phyloP scores from a whole-genome alignment of 371 early-diverging fungal species.

The Rhizomucor miehei region DNA sequence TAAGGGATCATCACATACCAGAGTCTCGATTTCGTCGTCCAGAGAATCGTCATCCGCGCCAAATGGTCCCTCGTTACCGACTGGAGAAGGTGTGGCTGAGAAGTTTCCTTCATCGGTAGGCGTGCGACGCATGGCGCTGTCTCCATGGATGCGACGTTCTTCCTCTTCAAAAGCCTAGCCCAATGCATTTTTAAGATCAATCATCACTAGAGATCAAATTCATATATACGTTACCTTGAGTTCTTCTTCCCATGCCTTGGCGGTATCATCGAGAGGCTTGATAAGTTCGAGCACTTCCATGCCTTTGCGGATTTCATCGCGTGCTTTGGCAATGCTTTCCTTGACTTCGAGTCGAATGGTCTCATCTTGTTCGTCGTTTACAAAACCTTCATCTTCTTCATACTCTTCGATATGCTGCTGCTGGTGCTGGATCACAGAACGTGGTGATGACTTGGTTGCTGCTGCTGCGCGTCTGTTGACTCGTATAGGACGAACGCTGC shows the following conservation, averaged over 20 bases:
- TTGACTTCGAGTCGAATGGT: constrained; percentile 38
- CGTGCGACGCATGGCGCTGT: constrained; percentile 18
- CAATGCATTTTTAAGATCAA: neutral
- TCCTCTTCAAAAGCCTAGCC: constrained; percentile 31
- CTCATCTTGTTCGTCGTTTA: constrained; percentile 29
- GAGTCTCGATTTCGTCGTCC: constrained; percentile 31
- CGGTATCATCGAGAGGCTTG: constrained; percentile 38
- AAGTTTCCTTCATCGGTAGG: constrained; percentile 43
- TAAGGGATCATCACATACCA: too few relatives aligned
- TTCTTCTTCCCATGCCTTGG: constrained; percentile 44
- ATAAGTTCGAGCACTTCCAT: constrained; percentile 52
- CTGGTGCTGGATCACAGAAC: neutral
- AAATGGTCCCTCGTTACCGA: constrained; percentile 16
- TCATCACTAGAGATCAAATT: neutral
- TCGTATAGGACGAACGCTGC: constrained; percentile 9
- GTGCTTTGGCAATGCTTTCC: constrained; percentile 60
- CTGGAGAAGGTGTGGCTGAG: constrained; percentile 33
- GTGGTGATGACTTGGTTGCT: neutral
- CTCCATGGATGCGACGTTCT: constrained; percentile 27
- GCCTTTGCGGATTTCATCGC: constrained; percentile 58
- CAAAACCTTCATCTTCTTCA: constrained; percentile 31
- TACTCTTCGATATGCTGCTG: constrained; percentile 8
- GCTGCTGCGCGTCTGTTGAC: neutral
- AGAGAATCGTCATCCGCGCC: constrained; percentile 20
- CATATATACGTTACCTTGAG: constrained; percentile 6